Evolutionary conservation across 1,284 basidiomycete species (phyloP).

Genomic region (Apiotrichum mycotoxinovorans): DNA sequence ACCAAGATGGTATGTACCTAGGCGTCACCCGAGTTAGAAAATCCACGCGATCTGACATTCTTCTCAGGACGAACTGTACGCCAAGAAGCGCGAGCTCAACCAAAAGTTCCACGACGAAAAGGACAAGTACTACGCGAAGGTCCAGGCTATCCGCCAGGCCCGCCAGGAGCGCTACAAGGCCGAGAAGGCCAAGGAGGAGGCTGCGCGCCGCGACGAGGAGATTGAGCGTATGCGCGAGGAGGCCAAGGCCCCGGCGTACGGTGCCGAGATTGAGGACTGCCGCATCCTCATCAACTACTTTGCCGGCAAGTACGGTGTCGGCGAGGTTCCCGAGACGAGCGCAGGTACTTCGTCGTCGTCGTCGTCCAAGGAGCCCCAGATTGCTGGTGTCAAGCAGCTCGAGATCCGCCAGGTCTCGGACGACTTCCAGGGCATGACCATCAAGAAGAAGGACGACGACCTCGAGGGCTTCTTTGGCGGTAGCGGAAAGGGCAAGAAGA

Average conservation of each 20-base stretch:
- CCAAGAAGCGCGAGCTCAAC: conserved; percentile 71
- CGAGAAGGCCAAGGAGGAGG: conserved; percentile 79
- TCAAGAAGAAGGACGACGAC: conserved; percentile 87
- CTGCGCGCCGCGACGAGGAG: conserved; percentile 74
- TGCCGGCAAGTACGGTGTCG: conserved; percentile 63
- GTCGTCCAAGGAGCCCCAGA: conserved; percentile 31
- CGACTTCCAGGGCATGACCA: conserved; percentile 66
- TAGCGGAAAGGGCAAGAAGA: conserved; percentile 61
- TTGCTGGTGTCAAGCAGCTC: conserved; percentile 73
- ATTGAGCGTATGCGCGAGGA: conserved; percentile 83
- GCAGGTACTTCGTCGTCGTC: conserved; percentile 19
- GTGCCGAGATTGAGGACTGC: conserved; percentile 93
- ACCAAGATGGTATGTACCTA: conserved; percentile 54
- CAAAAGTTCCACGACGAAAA: conserved; percentile 72
- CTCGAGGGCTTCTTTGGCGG: conserved; percentile 76
- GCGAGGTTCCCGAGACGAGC: conserved; percentile 41
- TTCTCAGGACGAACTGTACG: conserved; percentile 67
- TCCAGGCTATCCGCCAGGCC: conserved; percentile 70
- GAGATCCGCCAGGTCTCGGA: conserved; percentile 78
- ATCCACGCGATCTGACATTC: conserved; percentile 1
- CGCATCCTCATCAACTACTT: conserved; percentile 71
- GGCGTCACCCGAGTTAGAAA: background rate
- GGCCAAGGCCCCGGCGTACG: conserved; percentile 84
- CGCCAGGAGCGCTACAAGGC: conserved; percentile 74
- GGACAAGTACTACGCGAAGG: conserved; percentile 73